Percentiles rank a stretch among this genome's conserved stretches.
These are phyloP conservation scores for Thielaviopsis populi DNA, from an alignment of 2,329 filamentous ascomycete genomes.

Conservation along the genomic window DNA sequence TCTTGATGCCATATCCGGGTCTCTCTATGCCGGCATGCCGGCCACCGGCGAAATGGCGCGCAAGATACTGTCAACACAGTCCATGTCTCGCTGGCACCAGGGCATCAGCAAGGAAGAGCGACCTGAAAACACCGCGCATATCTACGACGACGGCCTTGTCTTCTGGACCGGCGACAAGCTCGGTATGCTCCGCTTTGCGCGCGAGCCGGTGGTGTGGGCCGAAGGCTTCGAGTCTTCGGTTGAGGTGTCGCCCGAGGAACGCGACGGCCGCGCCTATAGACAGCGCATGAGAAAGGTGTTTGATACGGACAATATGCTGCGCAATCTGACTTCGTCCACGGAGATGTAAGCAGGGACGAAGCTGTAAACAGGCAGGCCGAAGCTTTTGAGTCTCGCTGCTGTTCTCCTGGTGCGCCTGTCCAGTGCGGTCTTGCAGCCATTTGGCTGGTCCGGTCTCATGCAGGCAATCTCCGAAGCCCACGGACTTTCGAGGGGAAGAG, in stretches of 20 bases:
- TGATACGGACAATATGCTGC: slow-evolving; percentile 46
- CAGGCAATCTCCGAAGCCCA: too few relatives aligned
- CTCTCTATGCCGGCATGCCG: slow-evolving; percentile 37
- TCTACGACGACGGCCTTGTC: slow-evolving; percentile 53
- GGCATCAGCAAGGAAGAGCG: background rate
- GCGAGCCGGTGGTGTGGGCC: slow-evolving; percentile 32
- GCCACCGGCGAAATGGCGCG: slow-evolving; percentile 58
- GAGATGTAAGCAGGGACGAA: slow-evolving; percentile 1
- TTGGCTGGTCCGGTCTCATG: too few relatives aligned
- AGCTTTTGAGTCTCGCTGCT: too few relatives aligned
- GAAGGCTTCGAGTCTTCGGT: slow-evolving; percentile 37
- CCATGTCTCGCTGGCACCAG: slow-evolving; percentile 21
- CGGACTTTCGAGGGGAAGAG: too few relatives aligned
- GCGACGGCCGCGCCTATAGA: slow-evolving; percentile 39
- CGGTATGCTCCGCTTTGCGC: slow-evolving; percentile 53
- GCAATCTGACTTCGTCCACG: background rate
- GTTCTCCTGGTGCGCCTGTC: background rate
- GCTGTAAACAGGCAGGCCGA: too few relatives aligned
- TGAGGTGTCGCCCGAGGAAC: slow-evolving; percentile 31
- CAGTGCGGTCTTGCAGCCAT: background rate
- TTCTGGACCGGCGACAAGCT: slow-evolving; percentile 81
- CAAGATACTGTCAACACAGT: slow-evolving; percentile 55
- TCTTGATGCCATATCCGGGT: slow-evolving; percentile 26
- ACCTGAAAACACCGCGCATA: slow-evolving; percentile 11
- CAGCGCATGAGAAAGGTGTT: slow-evolving; percentile 62